These are phyloP conservation scores for Plantago lanceolata DNA, from an alignment of 305 asterid species.

Conservation along the genomic window DNA sequence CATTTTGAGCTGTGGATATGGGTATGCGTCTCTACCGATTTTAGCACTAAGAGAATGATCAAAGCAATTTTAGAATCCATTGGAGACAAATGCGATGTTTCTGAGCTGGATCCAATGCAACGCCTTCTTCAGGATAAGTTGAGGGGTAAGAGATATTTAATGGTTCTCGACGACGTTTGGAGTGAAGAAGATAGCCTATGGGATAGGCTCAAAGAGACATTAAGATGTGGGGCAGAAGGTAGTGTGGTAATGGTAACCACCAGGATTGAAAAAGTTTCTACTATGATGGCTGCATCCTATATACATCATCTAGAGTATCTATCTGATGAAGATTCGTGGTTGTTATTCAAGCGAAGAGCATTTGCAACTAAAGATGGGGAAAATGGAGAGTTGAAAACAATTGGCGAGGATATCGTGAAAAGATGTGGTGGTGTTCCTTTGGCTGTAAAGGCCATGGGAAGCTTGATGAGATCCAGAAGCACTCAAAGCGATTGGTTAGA, in stretches of 20 bases:
- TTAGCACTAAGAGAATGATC: too few species aligned
- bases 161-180: too few species aligned
- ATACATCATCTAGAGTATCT: slow-evolving; percentile 16
- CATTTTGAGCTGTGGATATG: too few species aligned
- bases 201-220: slow-evolving; percentile 20
- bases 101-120: too few species aligned
- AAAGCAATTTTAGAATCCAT: too few species aligned
- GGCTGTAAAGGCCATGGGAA: slow-evolving; percentile 29
- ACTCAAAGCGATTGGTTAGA: slow-evolving; percentile 15
- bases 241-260: slow-evolving; percentile 34
- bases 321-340: slow-evolving; percentile 27
- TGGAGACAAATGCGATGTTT: too few species aligned
- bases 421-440: slow-evolving; percentile 32
- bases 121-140: slow-evolving; percentile 26
- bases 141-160: too few species aligned
- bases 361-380: slow-evolving; percentile 7
- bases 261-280: slow-evolving; percentile 24
- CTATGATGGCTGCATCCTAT: slow-evolving; percentile 12
- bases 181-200: too few species aligned
- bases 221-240: slow-evolving; percentile 26
- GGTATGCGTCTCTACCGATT: too few species aligned
- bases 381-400: background rate
- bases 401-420: slow-evolving; percentile 26
- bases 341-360: slow-evolving; percentile 29
- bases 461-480: slow-evolving; percentile 23